Evolutionary conservation across 768 basidiomycete genomes (phyloP), one percentile per base, ranked within the genome.

Genomic region (Amylocystis lapponica): DNA sequence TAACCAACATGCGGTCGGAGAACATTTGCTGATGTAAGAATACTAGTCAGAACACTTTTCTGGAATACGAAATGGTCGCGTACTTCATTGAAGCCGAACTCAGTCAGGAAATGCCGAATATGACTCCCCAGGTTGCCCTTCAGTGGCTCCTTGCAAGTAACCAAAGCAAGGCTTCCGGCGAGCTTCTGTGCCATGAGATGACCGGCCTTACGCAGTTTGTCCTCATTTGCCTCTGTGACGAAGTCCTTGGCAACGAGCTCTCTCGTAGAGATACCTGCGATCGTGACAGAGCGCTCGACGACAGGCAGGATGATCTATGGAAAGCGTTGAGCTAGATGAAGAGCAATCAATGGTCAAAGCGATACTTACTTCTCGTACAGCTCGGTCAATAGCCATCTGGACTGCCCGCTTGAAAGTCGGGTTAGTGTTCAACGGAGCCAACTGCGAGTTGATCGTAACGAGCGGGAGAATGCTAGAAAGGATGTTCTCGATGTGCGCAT

Each of bases 131-230:
- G 81, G 62, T 96, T 94, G 60, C 85, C 87, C 58, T 92, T 84
- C 45, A 99, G 65, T 1, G 95, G 94, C 56, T 99, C 96, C 62
- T 97, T 98, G 74, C 95, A 98, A 14, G 96, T 98, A 13, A 99
- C 96, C 41, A 97, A 68, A 20, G 96, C 96, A 36, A 99, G 77
- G 53, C 89, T 94, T 30, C 95, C 94, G 13, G 96, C 96, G 39
- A 99, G 78, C 61, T 92, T 95, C 65, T 92, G 91, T 2, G 93
- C 94, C 94, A 97, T 98, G 27, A 92, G 63, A 62, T 96, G 92
- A 11, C 88, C 92, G 20, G 96, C 91, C 55, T 84, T 84, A 26
- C 91, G 84, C 56, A 99, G 66, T 62, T 88, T 94, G 38, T 86
- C 81, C 55, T 98, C 93, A 56, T 87, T 89, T 20, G 82, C 70